Percentiles rank a stretch among this genome's conserved stretches.
phyloP scores from a whole-genome alignment of 2,329 filamentous ascomycete genomes.

The Fusarium albidum region DNA sequence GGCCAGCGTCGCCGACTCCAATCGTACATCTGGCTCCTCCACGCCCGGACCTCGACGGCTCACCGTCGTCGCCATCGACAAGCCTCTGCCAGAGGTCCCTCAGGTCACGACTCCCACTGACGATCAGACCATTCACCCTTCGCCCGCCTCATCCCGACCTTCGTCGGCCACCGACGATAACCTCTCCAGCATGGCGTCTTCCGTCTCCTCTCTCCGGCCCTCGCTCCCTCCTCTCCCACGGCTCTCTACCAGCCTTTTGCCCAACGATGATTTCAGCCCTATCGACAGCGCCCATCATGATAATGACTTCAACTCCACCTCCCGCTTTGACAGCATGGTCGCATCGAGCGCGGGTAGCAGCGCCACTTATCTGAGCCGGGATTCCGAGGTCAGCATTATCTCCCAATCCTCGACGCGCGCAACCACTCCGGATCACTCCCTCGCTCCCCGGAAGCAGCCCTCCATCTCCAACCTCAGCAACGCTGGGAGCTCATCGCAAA shows the following conservation, averaged over 20 bases:
- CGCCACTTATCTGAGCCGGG: conserved; percentile 80
- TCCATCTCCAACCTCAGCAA: conserved; percentile 75
- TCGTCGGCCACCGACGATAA: conserved; percentile 53
- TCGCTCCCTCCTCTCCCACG: conserved; percentile 65
- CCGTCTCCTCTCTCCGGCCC: conserved; percentile 57
- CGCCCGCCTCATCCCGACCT: conserved; percentile 52
- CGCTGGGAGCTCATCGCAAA: conserved; percentile 69
- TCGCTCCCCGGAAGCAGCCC: conserved; percentile 64
- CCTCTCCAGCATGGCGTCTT: conserved; percentile 54
- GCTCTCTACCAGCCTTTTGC: conserved; percentile 59
- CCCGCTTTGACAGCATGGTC: conserved; percentile 74
- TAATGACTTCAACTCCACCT: conserved; percentile 58
- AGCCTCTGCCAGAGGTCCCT: conserved; percentile 74
- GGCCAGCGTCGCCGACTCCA: conserved; percentile 50
- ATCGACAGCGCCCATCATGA: conserved; percentile 58
- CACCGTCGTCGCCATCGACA: conserved; percentile 62
- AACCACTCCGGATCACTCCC: conserved; percentile 78
- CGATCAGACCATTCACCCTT: conserved; percentile 42
- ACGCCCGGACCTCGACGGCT: conserved; percentile 49
- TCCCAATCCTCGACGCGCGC: conserved; percentile 88
- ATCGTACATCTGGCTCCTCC: conserved; percentile 47
- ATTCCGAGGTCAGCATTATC: conserved; percentile 80
- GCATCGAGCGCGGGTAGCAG: conserved; percentile 80
- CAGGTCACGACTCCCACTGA: conserved; percentile 54
- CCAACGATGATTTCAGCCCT: conserved; percentile 58